Base-by-base conservation (phyloP, 1,284 basidiomycete genomes). In the Pisolithus thermaeus region DNA sequence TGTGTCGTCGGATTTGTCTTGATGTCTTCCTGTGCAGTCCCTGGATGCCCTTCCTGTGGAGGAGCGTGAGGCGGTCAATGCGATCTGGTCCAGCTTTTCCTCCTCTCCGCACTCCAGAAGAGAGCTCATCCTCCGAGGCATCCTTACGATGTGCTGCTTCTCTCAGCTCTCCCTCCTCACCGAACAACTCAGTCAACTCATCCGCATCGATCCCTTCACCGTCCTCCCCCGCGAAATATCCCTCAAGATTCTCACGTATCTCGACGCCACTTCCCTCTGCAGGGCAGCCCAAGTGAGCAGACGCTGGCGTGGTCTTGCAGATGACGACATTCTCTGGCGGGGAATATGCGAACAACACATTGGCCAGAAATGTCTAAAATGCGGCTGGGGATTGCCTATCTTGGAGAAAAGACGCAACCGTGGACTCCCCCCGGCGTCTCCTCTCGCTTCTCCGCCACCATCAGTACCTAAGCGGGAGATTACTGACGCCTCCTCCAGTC, bases 111-210 rank as follows among this genome's bases (percentile, higher is more conserved):
- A 97, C 62, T 83, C 88, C 9, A 84, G 92, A 35, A 83, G 96
- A 39, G 90, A 91, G 40, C 82, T 99, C 63, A 98, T 99, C 64
- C 85, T 99, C 44, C 92, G 93, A 63, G 96, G 96, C 30, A 81
- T 99, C 54, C 84, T 99, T 60, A 98, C 97, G n/a, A 99, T 99
- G 92, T 99, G 96, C 70, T 99, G 96, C 72, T 98, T 97, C 74
- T 92, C 92, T 39, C 96, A 98, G 64, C 85, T 99, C n/a, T 97
- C 96, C 22, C 88, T 98, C 51, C 84, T 99, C 46, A 90, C 92
- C 14, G 92, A 97, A 56, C 90, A 95, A 52, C 86, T 99, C 52
- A 78, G 85, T 23, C 84, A 91, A 58, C 86, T 97, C 56, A 97
- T 97, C 67, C 87, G 96, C 56, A 87, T 97, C 66, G 97, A 99